Conservation (phyloP, 305 asterid genomes). For the Salvia sclarea region DNA sequence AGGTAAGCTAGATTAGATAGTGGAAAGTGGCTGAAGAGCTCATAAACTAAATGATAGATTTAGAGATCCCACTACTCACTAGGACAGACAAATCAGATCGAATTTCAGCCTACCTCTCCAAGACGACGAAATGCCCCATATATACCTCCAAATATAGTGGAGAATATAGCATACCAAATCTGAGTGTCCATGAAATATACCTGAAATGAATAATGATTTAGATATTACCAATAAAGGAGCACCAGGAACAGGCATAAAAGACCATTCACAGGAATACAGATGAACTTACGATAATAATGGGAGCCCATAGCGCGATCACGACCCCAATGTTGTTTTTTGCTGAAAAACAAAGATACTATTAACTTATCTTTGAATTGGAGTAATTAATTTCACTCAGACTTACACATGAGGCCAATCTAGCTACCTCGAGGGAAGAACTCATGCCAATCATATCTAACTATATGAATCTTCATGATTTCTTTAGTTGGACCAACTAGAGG, state of each 20-base stretch:
- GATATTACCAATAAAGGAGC: conserved; percentile 18
- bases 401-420: conserved; percentile 20
- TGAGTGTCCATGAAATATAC: conserved; percentile 98
- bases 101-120: conserved; percentile 75
- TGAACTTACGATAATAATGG: conserved; percentile 74
- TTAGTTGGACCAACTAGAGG: conserved; percentile 89
- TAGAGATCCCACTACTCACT: neutral
- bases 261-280: conserved; percentile 23
- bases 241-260: conserved; percentile 19
- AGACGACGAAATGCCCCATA: conserved; percentile 99
- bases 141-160: conserved; percentile 96
- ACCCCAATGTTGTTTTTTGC: conserved; percentile 91
- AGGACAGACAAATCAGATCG: conserved; percentile 1
- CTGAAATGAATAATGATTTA: conserved; percentile 49
- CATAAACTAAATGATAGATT: conserved; percentile 4
- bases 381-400: neutral
- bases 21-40: neutral
- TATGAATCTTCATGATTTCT: conserved; percentile 71
- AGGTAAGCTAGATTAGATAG: neutral
- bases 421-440: conserved; percentile 99
- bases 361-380: conserved; percentile 17
- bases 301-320: conserved; percentile 93
- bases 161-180: conserved; percentile 98
- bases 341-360: conserved; percentile 42
- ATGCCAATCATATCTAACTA: conserved; percentile 71